Base-by-base conservation (phyloP, 2,329 filamentous ascomycete species). In the Botrytis elliptica region DNA sequence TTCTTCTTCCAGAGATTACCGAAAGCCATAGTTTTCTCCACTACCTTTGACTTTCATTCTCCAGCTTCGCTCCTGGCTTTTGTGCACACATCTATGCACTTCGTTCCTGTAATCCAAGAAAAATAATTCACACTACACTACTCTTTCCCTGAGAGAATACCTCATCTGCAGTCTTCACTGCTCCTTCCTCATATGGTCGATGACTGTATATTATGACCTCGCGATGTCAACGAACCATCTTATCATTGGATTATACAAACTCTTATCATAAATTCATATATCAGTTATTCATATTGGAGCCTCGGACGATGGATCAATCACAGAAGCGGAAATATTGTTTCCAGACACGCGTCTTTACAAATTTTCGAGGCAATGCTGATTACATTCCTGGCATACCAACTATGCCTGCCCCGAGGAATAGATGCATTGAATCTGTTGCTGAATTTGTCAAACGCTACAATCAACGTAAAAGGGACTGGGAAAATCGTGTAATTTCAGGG, bases 391-490 rank as follows among this genome's bases (percentile, higher is more conserved):
- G 60, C 8, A 63, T 63, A 1, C 60, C 60, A 16, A 29, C 60
- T 16, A 63, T 63, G 36, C 1, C 7, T n/a, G 3, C 1, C 22
- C 25, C 22, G 6, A 0, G 0, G 0, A 1, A 1, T 2, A 2
- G 8, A 1, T 1, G 1, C 1, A 9, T 20, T n/a, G 60, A 63
- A 29, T 42, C 60, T 12, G 38, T 63, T 4, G 14, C 16, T 0
- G 0, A 0, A 5, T 42, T n/a, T 9, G 8, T 63, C 14, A 1
- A 1, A 1, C 60, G 60, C 38, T 63, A 40, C 36, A 40, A n/a
- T 16, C 1, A 0, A 0, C n/a, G 4, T 1, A 63, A 3, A 62
- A 2, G 1, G 0, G 0, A 1, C 0, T 40, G 59, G 59, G 59
- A 62, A 40, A 0, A 6, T 46, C 0, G 0, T 20, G 18, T 46